phyloP scores from a whole-genome alignment of 148 eudicot genomes.

The Chenopodium album region DNA sequence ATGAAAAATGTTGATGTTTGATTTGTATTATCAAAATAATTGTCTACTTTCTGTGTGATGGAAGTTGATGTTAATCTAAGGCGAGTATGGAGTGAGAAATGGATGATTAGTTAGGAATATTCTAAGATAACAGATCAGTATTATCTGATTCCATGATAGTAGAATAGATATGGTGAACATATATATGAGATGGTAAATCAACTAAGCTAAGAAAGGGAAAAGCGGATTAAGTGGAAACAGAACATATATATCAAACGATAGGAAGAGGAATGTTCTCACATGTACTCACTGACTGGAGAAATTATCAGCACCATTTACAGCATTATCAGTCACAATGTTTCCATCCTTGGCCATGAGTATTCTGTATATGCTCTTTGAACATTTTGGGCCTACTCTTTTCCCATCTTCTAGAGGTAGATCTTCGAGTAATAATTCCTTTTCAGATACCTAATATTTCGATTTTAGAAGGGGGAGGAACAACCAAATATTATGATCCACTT shows the following conservation, averaged over 20 bases:
- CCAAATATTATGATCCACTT: not conserved
- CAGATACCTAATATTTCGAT: slow-evolving; percentile 52
- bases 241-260: not conserved
- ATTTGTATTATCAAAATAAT: slow-evolving; percentile 1
- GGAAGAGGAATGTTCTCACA: slow-evolving; percentile 10
- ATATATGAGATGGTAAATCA: not conserved
- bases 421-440: slow-evolving; percentile 80
- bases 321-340: slow-evolving; percentile 61
- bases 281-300: slow-evolving; percentile 25
- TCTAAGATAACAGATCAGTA: not conserved
- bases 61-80: not conserved
- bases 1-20: not conserved
- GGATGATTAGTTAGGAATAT: slow-evolving; percentile 3
- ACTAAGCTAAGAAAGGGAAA: not conserved
- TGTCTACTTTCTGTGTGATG: not conserved
- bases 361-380: slow-evolving; percentile 93
- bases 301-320: slow-evolving; percentile 79
- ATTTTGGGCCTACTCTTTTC: slow-evolving; percentile 67
- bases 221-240: not conserved
- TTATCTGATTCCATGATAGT: not conserved
- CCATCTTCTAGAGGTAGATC: slow-evolving; percentile 63
- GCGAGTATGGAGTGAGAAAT: not conserved
- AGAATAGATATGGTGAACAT: not conserved
- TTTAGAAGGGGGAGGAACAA: not conserved
- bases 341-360: slow-evolving; percentile 82